Percentiles rank a stretch among this genome's conserved stretches.
Conservation (phyloP, 345 rosid genomes). For the Ceriops tagal region DNA sequence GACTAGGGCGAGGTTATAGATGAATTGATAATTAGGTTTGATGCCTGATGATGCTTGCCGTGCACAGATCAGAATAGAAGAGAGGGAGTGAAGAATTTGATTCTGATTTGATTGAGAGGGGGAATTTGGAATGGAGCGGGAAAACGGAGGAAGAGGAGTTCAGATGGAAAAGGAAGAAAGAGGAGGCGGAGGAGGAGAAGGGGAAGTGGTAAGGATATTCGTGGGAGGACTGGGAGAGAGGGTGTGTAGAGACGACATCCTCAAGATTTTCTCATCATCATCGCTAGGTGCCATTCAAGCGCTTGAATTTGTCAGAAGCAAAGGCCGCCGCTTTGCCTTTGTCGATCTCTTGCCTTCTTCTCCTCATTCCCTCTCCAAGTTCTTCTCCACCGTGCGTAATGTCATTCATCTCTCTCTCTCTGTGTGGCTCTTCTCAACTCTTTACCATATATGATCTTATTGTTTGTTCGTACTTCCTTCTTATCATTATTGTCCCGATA, state of each 20-base stretch:
- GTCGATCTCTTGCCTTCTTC: slow-evolving; percentile 64
- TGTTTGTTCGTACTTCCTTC: too few species aligned
- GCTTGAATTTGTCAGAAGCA: slow-evolving; percentile 62
- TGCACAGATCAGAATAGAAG: too few species aligned
- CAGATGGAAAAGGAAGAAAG: neutral
- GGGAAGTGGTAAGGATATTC: slow-evolving; percentile 36
- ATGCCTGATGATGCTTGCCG: too few species aligned
- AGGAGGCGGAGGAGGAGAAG: slow-evolving; percentile 7
- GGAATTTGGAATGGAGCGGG: neutral
- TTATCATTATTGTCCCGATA: too few species aligned
- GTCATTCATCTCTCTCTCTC: neutral
- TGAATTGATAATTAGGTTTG: too few species aligned
- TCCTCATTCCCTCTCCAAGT: slow-evolving; percentile 60
- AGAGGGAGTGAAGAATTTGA: too few species aligned
- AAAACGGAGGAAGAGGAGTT: neutral
- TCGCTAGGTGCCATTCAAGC: slow-evolving; percentile 45
- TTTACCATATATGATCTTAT: too few species aligned
- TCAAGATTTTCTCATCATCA: slow-evolving; percentile 47
- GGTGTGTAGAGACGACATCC: slow-evolving; percentile 59
- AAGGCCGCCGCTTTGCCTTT: slow-evolving; percentile 92
- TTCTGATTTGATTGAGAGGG: too few species aligned
- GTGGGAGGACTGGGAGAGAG: slow-evolving; percentile 83
- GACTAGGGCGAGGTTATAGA: too few species aligned
- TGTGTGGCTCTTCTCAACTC: too few species aligned
- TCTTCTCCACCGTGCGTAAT: slow-evolving; percentile 57